phyloP scores from a whole-genome alignment of 495 filamentous ascomycete species.

The Podospora sp. region DNA sequence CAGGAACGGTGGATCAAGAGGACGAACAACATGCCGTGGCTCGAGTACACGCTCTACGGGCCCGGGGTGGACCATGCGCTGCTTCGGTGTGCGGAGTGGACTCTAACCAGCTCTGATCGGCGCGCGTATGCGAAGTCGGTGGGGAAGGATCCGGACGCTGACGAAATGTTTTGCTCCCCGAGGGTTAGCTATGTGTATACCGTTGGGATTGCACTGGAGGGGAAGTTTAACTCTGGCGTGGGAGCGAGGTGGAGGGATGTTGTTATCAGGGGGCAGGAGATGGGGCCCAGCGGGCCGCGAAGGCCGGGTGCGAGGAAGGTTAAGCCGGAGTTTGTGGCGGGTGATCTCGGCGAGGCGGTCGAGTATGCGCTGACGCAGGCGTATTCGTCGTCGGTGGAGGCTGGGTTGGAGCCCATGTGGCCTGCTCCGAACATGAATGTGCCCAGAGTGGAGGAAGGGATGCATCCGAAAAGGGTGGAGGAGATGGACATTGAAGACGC shows the following conservation, averaged over 20 bases:
- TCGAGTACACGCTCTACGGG: background rate
- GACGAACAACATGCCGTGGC: background rate
- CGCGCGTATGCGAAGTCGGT: background rate
- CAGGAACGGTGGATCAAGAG: background rate
- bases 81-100: background rate
- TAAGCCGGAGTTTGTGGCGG: background rate
- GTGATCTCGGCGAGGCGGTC: background rate
- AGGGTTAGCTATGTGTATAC: background rate
- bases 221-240: background rate
- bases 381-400: no score
- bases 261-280: background rate
- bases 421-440: background rate
- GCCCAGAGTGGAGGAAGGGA: no score
- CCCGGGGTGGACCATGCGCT: background rate
- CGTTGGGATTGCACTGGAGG: background rate
- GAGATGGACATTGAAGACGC: no score
- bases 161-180: background rate
- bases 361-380: no score
- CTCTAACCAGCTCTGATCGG: background rate
- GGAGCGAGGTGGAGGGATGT: background rate
- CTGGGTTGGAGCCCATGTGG: background rate
- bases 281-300: background rate
- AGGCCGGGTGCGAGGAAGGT: no score
- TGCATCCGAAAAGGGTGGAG: no score
- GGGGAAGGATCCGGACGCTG: background rate